Evolutionary conservation across 1,139 yeast genomes (phyloP), one percentile per base, ranked within the genome.

Genomic region (Blastobotrys capitulatus): DNA sequence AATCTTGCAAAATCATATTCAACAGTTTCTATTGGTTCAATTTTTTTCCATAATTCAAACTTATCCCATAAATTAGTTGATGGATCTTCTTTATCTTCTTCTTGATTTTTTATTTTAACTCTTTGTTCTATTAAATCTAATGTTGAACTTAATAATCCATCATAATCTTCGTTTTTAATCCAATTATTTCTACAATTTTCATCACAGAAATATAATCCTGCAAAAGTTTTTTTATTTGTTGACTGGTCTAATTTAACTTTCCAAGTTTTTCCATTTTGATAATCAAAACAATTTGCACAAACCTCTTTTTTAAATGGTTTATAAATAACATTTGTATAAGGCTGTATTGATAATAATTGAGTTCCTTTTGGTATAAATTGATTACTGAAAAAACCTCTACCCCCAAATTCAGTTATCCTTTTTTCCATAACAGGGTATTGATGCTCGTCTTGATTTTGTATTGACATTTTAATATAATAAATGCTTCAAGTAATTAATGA

Each of bases 291-390:
- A 51, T 62, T 58, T 3, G 76, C 71, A 60, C 90, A 83, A 0
- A 80, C 85, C 58, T 83, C 89, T 58, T 82, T 82, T 49, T 79
- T 75, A 61, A 80, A 83, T 6, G 79, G 81, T 51, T 74, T 71
- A 27, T 74, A 65, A 3, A 82, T 70, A 1, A 79, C 71, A 15
- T 74, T 68, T 13, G 83, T 74, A 45, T 79, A 61, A 1, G 82
- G 80, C 1, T 62, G 56, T 41, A 78, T 72, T 9, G 55, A 57
- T 44, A 78, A 68, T 1, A 83, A 64, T 1, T 61, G 60, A 0
- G 80, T 73, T 8, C 71, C 77, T 19, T 34, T 36, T 7, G 51
- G 38, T 7, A 49, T 37, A 8, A 39, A 19, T 10, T 62, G 57
- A 5, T 74, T 68, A 15, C 82, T 75, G 62, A 79, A 82, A 55